Evolutionary conservation across 306 rosid species (phyloP).

Genomic region (Abrus pulchellus): DNA sequence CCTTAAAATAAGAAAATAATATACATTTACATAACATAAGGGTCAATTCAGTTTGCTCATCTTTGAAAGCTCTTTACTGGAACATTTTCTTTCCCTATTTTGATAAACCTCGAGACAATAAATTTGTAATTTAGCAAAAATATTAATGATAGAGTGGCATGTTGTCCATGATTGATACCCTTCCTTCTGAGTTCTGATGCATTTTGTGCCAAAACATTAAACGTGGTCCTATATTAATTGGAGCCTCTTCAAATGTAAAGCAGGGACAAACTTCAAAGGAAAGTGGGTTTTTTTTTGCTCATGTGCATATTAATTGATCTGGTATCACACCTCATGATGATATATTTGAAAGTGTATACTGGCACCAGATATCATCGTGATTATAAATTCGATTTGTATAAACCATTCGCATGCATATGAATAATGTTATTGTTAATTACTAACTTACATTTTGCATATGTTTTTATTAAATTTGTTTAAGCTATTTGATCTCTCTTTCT

Average conservation of each 20-base stretch:
- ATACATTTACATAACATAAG: too few species aligned
- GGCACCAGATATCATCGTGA: background rate
- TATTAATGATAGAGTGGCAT: background rate
- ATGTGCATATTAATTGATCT: background rate
- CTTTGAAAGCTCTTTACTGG: background rate
- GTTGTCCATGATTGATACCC: background rate
- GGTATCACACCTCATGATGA: background rate
- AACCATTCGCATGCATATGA: background rate
- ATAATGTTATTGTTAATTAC: background rate
- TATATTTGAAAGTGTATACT: slow-evolving; percentile 3
- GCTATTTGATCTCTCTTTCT: background rate
- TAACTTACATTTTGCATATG: background rate
- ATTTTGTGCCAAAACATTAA: background rate
- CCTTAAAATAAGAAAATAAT: too few species aligned
- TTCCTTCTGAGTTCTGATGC: background rate
- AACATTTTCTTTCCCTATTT: background rate
- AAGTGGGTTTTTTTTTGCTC: background rate
- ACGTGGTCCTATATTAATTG: background rate
- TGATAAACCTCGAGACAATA: background rate
- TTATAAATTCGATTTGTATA: background rate
- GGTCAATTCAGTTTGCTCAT: background rate
- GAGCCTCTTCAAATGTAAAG: background rate
- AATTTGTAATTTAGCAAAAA: background rate
- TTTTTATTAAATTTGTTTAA: background rate
- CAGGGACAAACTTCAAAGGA: background rate